Conservation (phyloP, 176 grass and related monocot genomes). For the Elymus sibiricus region DNA sequence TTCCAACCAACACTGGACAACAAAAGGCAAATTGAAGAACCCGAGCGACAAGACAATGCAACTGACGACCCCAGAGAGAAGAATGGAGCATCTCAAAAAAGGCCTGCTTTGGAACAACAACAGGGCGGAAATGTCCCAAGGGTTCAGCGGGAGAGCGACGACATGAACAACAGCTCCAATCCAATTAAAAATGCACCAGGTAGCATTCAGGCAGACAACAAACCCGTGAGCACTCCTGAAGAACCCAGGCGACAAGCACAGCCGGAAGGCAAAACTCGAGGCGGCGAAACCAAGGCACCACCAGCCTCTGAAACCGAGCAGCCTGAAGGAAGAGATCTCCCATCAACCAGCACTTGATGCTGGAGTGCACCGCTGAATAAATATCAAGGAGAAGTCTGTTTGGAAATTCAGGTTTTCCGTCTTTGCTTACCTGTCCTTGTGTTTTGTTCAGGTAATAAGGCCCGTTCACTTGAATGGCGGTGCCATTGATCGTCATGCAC, state of each 20-base stretch:
- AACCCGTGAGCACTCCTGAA: constrained; percentile 4
- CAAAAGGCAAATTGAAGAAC: no score
- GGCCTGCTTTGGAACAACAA: no score
- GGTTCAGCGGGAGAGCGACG: no score
- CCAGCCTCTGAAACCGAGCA: neutral
- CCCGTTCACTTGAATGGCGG: neutral
- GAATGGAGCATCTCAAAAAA: no score
- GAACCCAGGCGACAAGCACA: neutral
- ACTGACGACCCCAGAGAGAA: no score
- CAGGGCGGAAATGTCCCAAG: no score
- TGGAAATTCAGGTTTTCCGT: neutral
- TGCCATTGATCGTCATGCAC: neutral
- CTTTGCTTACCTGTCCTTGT: neutral
- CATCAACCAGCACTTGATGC: neutral
- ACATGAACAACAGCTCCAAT: neutral
- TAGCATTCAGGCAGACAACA: neutral
- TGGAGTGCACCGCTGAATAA: constrained; percentile 9
- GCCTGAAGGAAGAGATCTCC: neutral
- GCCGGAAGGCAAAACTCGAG: neutral
- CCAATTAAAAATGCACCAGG: neutral
- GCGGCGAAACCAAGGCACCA: neutral
- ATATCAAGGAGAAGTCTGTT: neutral
- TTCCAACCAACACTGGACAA: no score
- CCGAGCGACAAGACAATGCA: no score
- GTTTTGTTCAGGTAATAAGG: constrained; percentile 11